Evolutionary conservation across 805 yeast species (phyloP).

Genomic region (Suhomyces sp.): DNA sequence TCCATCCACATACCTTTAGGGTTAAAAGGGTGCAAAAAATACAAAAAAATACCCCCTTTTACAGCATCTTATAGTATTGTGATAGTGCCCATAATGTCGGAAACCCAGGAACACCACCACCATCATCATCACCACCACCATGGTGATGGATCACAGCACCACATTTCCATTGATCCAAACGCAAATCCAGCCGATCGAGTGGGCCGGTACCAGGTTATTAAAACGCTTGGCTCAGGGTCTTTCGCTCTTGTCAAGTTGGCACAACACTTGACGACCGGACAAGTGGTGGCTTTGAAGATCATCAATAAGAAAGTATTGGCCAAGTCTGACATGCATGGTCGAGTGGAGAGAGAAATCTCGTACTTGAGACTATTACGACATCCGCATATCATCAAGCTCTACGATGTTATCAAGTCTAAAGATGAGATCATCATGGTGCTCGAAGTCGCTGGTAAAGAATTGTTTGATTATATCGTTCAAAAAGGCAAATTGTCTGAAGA

Average conservation of each 20-base stretch:
- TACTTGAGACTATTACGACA: slow-evolving; percentile 29
- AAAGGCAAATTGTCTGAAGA: slow-evolving; percentile 30
- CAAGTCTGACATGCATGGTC: slow-evolving; percentile 31
- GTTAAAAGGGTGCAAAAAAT: too few relatives aligned
- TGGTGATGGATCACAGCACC: slow-evolving; percentile 4
- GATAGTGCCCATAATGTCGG: slow-evolving; percentile 5
- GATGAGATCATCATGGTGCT: slow-evolving; percentile 33
- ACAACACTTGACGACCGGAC: slow-evolving; percentile 29
- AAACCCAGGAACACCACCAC: slow-evolving; percentile 10
- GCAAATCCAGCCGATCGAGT: slow-evolving; percentile 50
- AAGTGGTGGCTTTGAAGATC: slow-evolving; percentile 29
- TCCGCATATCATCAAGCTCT: slow-evolving; percentile 32
- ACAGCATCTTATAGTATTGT: too few relatives aligned
- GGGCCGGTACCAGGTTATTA: slow-evolving; percentile 55
- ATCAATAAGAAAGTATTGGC: slow-evolving; percentile 31
- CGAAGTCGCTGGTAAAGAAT: slow-evolving; percentile 30
- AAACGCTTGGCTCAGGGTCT: slow-evolving; percentile 32
- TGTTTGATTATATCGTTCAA: slow-evolving; percentile 30
- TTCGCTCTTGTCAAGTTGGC: slow-evolving; percentile 34
- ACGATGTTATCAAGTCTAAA: slow-evolving; percentile 31
- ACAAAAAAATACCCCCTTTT: too few relatives aligned
- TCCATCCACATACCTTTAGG: too few relatives aligned
- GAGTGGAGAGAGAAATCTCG: slow-evolving; percentile 30
- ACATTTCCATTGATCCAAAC: slow-evolving; percentile 12
- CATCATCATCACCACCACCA: slow-evolving; percentile 21